Base-by-base conservation (phyloP, 2,329 filamentous ascomycete species). In the Dactylella cylindrospora region DNA sequence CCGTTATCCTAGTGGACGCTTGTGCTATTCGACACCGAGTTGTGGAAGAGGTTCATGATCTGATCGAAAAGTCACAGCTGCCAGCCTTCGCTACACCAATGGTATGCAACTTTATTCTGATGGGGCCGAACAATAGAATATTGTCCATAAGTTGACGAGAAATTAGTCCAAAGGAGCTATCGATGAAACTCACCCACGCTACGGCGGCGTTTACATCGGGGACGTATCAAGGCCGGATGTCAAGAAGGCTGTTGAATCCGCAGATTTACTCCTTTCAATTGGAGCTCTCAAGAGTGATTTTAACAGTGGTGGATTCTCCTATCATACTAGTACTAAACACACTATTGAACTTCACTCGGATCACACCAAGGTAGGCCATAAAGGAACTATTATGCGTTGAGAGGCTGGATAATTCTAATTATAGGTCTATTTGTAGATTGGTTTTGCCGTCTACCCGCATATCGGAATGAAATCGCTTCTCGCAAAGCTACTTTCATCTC, bases 1-100 rank as follows among this genome's bases (percentile, higher is more conserved):
- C 90, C 2, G 76, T 93, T 31, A 81, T 95, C 29, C 76, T 95
- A 5, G 83, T 94, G 4, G 90, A 95, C 72, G 87, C 86, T 26
- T 93, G 88, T 69, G 85, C 88, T 8, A 83, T 90, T 66, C 83
- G 88, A 26, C 86, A 93, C 70, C 79, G 84, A 33, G 85, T 86
- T 12, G 73, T 90, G 1, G 73, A 81, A 0, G 88, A 93, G 72
- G 83, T 89, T 13, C 82, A 87, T 67, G 80, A 81, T 5, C 76
- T 95, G 12, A 76, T 94, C 45, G 77, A 84, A 61, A 87, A 84
- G 72, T 87, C 87, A 0, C 77, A 81, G 3, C 76, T 95, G 5
- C 89, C 90, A 3, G 85, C 87, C 0, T 94, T 93, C 68, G 86
- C 90, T n/a, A 86, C 88, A 0, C 88, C 89, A 2, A 94, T 94